A percentile compares a stretch with the other conserved stretches of the same genome.
Conservation (phyloP, 371 early-diverging fungal species). For the Mucor circinelloides region DNA sequence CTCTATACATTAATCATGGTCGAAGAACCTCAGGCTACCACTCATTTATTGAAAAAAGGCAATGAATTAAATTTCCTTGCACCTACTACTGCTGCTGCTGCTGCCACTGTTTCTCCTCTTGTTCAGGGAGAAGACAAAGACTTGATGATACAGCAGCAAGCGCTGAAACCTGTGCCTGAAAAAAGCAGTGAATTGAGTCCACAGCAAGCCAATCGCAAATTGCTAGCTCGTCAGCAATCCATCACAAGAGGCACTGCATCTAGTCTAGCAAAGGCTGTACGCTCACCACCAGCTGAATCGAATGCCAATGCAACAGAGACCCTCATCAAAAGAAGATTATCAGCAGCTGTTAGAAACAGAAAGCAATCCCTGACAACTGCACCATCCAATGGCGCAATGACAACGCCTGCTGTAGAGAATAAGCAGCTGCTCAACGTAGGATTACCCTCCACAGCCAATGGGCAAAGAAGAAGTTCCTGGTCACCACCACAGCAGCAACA, state of each 20-base stretch:
- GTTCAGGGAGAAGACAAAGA: not conserved
- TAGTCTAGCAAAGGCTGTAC: conserved; percentile 22
- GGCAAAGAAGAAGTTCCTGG: conserved; percentile 16
- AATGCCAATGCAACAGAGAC: not conserved
- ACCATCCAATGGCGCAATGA: not conserved
- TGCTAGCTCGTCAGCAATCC: conserved; percentile 4
- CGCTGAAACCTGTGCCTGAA: not conserved
- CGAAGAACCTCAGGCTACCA: not conserved
- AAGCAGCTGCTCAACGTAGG: not conserved
- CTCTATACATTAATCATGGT: not conserved
- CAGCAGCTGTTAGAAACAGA: not conserved
- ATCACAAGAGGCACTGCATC: conserved; percentile 28
- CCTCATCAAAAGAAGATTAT: not conserved
- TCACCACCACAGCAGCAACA: not conserved
- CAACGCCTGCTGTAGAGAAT: not conserved
- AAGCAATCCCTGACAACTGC: conserved; percentile 6
- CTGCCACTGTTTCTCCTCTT: not conserved
- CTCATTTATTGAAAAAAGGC: not conserved
- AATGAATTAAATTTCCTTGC: conserved; percentile 4
- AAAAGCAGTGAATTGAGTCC: not conserved
- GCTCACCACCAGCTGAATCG: not conserved
- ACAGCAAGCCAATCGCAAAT: not conserved
- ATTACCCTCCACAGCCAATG: not conserved
- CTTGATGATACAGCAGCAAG: not conserved
- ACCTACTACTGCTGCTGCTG: not conserved